Conservation (phyloP, 495 filamentous ascomycete genomes). For the Aspergillus mulundensis region DNA sequence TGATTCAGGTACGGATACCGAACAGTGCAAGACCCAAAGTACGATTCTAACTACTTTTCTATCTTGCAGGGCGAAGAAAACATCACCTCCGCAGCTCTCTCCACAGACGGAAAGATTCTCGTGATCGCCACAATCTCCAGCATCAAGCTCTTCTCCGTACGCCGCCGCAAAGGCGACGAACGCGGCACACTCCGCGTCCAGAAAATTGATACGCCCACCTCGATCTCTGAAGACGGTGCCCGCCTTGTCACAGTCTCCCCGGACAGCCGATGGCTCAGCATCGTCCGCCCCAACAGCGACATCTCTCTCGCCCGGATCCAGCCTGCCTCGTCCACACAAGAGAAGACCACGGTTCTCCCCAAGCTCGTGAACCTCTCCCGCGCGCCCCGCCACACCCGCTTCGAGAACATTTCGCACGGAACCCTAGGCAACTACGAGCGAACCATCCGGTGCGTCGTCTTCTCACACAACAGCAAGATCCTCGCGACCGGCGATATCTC, state of each 20-base stretch:
- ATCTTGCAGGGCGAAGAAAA: constrained; percentile 71
- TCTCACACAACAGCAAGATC: constrained; percentile 77
- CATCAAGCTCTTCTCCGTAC: constrained; percentile 68
- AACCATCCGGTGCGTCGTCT: constrained; percentile 67
- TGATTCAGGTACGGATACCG: constrained; percentile 48
- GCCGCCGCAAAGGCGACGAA: constrained; percentile 42
- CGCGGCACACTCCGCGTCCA: constrained; percentile 58
- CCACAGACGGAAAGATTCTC: constrained; percentile 67
- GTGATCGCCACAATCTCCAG: constrained; percentile 71
- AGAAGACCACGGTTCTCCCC: constrained; percentile 42
- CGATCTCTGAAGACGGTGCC: constrained; percentile 54
- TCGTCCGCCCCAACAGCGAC: constrained; percentile 48
- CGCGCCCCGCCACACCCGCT: constrained; percentile 51
- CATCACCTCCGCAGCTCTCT: constrained; percentile 76
- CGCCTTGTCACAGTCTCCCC: constrained; percentile 53
- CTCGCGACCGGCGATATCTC: constrained; percentile 75
- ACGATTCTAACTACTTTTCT: neutral
- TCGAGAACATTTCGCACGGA: constrained; percentile 53
- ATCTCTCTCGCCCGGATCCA: constrained; percentile 45
- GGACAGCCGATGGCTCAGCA: constrained; percentile 53
- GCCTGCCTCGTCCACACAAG: constrained; percentile 28
- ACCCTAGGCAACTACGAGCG: constrained; percentile 75
- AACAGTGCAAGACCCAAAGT: neutral
- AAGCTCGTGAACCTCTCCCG: constrained; percentile 54
- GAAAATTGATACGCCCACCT: constrained; percentile 58